Conservation (phyloP, 2,329 filamentous ascomycete genomes). For the Phialophora tarda region DNA sequence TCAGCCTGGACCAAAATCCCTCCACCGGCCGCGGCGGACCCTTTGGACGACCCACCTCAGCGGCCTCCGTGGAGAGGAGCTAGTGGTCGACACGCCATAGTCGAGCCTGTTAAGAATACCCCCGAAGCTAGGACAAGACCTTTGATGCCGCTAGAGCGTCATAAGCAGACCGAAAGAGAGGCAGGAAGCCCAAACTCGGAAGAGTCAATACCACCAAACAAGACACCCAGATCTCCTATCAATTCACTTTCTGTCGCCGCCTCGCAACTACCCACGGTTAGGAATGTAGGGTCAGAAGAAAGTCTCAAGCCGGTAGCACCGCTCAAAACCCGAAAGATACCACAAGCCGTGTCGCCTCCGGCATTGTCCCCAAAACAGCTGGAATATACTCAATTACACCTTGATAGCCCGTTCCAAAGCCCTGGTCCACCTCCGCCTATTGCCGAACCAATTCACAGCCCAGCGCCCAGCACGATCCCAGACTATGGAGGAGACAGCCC, state of each 20-base stretch:
- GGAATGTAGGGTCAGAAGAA: conserved; percentile 42
- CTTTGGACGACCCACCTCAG: conserved; percentile 54
- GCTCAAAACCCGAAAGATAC: conserved; percentile 49
- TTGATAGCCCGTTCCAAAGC: conserved; percentile 36
- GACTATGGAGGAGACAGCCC: conserved; percentile 31
- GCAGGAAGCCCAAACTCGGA: conserved; percentile 9
- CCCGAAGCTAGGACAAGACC: conserved; percentile 51
- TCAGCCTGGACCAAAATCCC: conserved; percentile 42
- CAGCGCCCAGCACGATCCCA: conserved; percentile 22
- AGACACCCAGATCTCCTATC: conserved; percentile 27
- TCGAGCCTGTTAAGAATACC: conserved; percentile 69
- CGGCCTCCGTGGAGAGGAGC: conserved; percentile 71
- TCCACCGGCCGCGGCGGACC: conserved; percentile 46
- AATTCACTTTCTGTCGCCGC: conserved; percentile 44
- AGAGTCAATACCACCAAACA: conserved; percentile 6
- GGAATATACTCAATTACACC: conserved; percentile 14
- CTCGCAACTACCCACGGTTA: conserved; percentile 39
- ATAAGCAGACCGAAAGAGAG: conserved; percentile 25
- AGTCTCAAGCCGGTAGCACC: conserved; percentile 52
- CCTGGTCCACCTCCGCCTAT: conserved; percentile 21
- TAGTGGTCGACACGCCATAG: conserved; percentile 69
- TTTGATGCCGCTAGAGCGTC: conserved; percentile 41
- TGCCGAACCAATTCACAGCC: conserved; percentile 21
- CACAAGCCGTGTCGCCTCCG: conserved; percentile 38
- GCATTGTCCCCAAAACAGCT: conserved; percentile 16